These are phyloP conservation scores for Boeremia exigua DNA, from an alignment of 2,329 filamentous ascomycete species.

Conservation along the genomic window DNA sequence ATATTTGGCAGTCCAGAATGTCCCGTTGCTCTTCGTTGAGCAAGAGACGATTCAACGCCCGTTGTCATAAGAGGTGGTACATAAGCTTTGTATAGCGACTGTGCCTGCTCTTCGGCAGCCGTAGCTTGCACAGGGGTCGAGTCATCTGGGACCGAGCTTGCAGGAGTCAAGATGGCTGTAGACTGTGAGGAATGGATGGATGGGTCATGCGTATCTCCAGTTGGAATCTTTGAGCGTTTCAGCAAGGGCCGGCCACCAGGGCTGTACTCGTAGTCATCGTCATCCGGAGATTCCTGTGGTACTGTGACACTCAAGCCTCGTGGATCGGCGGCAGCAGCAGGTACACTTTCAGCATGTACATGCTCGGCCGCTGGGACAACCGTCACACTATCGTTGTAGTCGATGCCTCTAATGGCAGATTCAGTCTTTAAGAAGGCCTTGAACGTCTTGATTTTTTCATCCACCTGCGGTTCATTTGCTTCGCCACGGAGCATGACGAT, in stretches of 20 bases:
- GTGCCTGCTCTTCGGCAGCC: conserved; percentile 32
- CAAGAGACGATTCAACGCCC: conserved; percentile 13
- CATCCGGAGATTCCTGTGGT: conserved; percentile 7
- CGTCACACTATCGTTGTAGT: conserved; percentile 46
- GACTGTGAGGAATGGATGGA: conserved; percentile 33
- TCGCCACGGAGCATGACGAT: conserved; percentile 62
- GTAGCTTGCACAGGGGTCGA: conserved; percentile 41
- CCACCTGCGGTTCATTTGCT: conserved; percentile 52
- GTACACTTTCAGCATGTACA: conserved; percentile 2
- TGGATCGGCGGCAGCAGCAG: conserved; percentile 15
- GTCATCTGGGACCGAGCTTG: conserved; percentile 43
- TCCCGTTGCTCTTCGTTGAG: conserved; percentile 35
- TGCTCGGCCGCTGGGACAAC: conserved; percentile 13
- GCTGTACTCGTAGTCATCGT: conserved; percentile 53
- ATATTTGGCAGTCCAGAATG: conserved; percentile 21
- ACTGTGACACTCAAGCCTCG: conserved; percentile 26
- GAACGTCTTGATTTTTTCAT: conserved; percentile 62
- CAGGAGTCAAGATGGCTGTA: conserved; percentile 42
- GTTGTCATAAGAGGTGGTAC: conserved; percentile 29
- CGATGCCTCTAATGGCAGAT: conserved; percentile 50
- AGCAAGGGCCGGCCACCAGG: conserved; percentile 61
- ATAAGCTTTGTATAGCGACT: conserved; percentile 44
- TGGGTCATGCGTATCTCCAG: conserved; percentile 23
- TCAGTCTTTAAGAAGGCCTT: conserved; percentile 54
- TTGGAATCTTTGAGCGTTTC: conserved; percentile 11